Base-by-base conservation (phyloP, 352 stramenopile genomes). In the Pilasporangium apinafurcum region DNA sequence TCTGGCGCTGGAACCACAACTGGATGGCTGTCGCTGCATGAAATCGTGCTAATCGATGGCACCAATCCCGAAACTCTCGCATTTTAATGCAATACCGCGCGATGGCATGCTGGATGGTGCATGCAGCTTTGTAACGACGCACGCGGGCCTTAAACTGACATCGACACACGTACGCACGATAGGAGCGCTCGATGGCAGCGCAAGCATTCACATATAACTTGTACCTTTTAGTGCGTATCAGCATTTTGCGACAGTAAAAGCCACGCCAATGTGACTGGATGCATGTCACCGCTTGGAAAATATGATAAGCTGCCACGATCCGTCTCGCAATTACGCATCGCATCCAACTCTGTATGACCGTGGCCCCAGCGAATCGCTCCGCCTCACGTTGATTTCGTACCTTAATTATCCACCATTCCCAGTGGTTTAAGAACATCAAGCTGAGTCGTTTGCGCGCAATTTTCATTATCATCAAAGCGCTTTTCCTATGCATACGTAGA, bases 311-410 rank as follows among this genome's bases (percentile, higher is more conserved):
- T 4, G 44, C 43, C 2, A 54, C 59, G 8, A 38, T 27, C 7
- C 30, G 50, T 37, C 58, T 78, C 0, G 54, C 66, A 18, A 62
- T 40, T 12, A 65, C 8, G 8, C 54, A 42, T 8, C 68, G 59
- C 16, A 59, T 29, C 57, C 70, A 84, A n/a, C 67, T 83, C 51
- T 87, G 74, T 32, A 90, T 61, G 1, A 54, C 60, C 10, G 71
- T 30, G 13, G 55, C 30, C n/a, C 65, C 70, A 16, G 72, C 77
- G 10, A 83, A 44, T 1, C 26, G 10, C 44, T 87, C 77, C 12
- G 62, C 28, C 0, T 71, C 54, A 1, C 22, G 53, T 32, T 85
- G 44, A 12, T 70, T 37, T 9, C 26, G 13, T 0, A 46, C 24
- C 12, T 36, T 17, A 8, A 25, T 7, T 17, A 43, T 56, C 75